Evolutionary conservation across 148 eudicot species (phyloP), one percentile per base, ranked within the genome.

Genomic region (Rheum nobile): DNA sequence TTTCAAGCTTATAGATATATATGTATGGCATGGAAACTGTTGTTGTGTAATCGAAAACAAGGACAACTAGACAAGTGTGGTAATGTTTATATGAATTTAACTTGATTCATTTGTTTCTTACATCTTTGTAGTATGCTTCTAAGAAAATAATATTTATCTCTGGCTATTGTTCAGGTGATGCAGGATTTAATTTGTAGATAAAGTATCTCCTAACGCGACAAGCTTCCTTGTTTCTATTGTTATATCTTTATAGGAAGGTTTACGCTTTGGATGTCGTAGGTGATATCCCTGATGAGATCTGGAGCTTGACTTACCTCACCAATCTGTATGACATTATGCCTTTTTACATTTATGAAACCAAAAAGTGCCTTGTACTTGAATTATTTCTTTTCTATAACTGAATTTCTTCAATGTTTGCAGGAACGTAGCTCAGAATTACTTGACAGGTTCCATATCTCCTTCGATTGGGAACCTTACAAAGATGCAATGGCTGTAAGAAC

Each of bases 401-500:
- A 9, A 29, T n/a, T 47, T 24, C 32, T 72, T 72, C 22, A 34
- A 34, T 79, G 21, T 28, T 61, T 84, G 79, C 82, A 91, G 98
- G 78, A 41, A 69, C 31, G 57, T 93, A 76, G 82, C 24, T 35
- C 85, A 78, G 74, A 93, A 93, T 79, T 82, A 80, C 88, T 77
- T 93, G 77, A 84, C 90, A 4, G 98, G 98, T 59, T 74, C 88
- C 46, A 55, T 93, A 42, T 81, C 98, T 34, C 39, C 95, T 44
- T 85, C 91, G 65, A 76, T 93, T 74, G 92, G 88, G 72, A 88
- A 89, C 76, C 84, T 93, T 32, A 88, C 85, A 75, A 82, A 84
- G 34, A 46, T 93, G 95, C 87, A 86, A 72, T 84, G 65, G 59
- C 61, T 93, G 98, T 91, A 88, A 46, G 52, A 29, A 16, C 65